These are phyloP conservation scores for Discostella stelligera DNA, from an alignment of 352 stramenopile species.

Conservation along the genomic window DNA sequence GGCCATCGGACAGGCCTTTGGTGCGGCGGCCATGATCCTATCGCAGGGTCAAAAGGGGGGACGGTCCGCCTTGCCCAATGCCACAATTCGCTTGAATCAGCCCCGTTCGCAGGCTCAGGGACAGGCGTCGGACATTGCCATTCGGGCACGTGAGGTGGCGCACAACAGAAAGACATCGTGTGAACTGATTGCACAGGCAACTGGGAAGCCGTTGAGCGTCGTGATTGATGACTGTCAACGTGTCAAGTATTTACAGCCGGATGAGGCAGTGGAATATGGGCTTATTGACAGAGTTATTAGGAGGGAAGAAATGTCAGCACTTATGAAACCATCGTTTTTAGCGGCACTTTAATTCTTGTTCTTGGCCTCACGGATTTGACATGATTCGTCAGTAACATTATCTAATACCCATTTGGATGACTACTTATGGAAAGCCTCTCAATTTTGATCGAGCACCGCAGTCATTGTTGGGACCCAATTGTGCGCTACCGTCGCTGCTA, in stretches of 20 bases:
- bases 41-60: conserved; percentile 81
- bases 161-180: conserved; percentile 82
- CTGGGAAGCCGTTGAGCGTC: conserved; percentile 80
- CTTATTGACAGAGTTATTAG: conserved; percentile 86
- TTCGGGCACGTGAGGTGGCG: conserved; percentile 84
- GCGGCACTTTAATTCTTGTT: conserved; percentile 44
- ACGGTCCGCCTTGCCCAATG: conserved; percentile 83
- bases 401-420: conserved; percentile 1
- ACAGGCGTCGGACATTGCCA: conserved; percentile 87
- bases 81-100: conserved; percentile 86
- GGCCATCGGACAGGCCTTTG: conserved; percentile 85
- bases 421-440: conserved; percentile 25
- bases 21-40: conserved; percentile 85
- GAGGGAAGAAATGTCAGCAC: conserved; percentile 62
- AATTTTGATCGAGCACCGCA: conserved; percentile 60
- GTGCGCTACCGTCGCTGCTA: conserved; percentile 51
- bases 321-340: conserved; percentile 75
- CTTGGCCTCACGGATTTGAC: not conserved
- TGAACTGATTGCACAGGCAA: conserved; percentile 83
- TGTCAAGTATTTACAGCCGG: conserved; percentile 86
- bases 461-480: conserved; percentile 50
- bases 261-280: conserved; percentile 87
- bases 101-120: conserved; percentile 80
- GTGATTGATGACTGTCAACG: conserved; percentile 83
- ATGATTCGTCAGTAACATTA: conserved; percentile 7